Percentiles rank a stretch among this genome's conserved stretches.
phyloP scores from a whole-genome alignment of 2,329 filamentous ascomycete genomes.

The Clonostachys rhizophaga region DNA sequence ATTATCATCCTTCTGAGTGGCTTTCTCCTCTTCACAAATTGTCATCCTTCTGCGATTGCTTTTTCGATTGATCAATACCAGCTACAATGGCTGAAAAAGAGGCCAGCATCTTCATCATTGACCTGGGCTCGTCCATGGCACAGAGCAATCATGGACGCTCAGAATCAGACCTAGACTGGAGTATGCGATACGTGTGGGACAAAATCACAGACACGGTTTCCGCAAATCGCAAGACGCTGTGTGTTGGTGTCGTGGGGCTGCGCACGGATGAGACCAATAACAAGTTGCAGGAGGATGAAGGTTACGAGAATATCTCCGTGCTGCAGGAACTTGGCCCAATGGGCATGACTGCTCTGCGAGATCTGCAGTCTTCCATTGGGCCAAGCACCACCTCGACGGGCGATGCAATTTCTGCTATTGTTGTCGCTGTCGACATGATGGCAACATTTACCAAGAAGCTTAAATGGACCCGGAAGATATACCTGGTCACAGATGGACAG shows the following conservation, averaged over 20 bases:
- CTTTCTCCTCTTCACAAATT: not conserved
- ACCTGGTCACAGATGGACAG: constrained; percentile 79
- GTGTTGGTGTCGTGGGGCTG: constrained; percentile 76
- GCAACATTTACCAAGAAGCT: constrained; percentile 71
- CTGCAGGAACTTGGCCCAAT: constrained; percentile 62
- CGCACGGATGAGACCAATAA: constrained; percentile 76
- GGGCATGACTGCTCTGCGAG: constrained; percentile 63
- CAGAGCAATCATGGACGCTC: constrained; percentile 64
- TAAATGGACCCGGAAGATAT: constrained; percentile 76
- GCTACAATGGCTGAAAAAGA: constrained; percentile 81
- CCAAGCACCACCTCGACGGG: constrained; percentile 66
- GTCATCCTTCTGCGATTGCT: not conserved
- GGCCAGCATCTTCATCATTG: constrained; percentile 86
- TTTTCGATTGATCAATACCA: not conserved
- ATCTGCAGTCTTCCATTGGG: constrained; percentile 58
- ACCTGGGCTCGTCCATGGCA: constrained; percentile 83
- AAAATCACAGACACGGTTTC: constrained; percentile 69
- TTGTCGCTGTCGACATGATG: constrained; percentile 86
- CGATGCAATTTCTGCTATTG: constrained; percentile 83
- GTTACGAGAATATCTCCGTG: constrained; percentile 78
- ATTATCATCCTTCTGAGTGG: not conserved
- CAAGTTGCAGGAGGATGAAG: constrained; percentile 60
- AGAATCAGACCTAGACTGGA: constrained; percentile 82
- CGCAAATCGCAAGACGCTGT: constrained; percentile 62
- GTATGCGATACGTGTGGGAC: constrained; percentile 92